phyloP scores from a whole-genome alignment of 495 filamentous ascomycete species.

The Tuber indicum region DNA sequence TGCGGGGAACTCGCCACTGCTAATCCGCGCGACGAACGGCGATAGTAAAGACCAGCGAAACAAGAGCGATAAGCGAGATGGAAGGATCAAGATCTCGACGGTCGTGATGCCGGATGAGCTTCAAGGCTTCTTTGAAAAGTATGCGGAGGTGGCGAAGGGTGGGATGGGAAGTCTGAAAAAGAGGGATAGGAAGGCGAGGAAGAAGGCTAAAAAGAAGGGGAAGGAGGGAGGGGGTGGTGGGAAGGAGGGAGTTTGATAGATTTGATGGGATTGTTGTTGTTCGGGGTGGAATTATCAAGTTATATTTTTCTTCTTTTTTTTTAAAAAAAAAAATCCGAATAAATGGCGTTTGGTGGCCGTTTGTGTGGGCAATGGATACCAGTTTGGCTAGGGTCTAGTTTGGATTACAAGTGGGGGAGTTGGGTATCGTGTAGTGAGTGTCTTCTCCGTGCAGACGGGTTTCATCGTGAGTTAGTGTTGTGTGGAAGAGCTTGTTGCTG shows the following conservation, averaged over 20 bases:
- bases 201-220: not conserved
- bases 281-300: not conserved
- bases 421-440: not conserved
- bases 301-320: not conserved
- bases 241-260: not conserved
- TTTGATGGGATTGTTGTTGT: not conserved
- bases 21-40: constrained; percentile 80
- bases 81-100: constrained; percentile 67
- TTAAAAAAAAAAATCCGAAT: not conserved
- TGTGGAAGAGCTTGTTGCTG: not conserved
- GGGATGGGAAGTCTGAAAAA: constrained; percentile 88
- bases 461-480: not conserved
- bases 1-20: constrained; percentile 51
- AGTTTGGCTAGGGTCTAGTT: not conserved
- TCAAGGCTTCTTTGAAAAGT: constrained; percentile 72
- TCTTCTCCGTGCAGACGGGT: not conserved
- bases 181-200: constrained; percentile 60
- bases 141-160: constrained; percentile 85
- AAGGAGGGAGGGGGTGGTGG: not conserved
- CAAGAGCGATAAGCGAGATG: constrained; percentile 9
- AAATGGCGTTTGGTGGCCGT: not conserved
- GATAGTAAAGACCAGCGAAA: constrained; percentile 49
- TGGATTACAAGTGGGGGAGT: not conserved
- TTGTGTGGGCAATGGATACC: not conserved
- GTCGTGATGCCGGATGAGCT: constrained; percentile 67